phyloP scores from a whole-genome alignment of 2,329 filamentous ascomycete species.

The Epichloe baconii region DNA sequence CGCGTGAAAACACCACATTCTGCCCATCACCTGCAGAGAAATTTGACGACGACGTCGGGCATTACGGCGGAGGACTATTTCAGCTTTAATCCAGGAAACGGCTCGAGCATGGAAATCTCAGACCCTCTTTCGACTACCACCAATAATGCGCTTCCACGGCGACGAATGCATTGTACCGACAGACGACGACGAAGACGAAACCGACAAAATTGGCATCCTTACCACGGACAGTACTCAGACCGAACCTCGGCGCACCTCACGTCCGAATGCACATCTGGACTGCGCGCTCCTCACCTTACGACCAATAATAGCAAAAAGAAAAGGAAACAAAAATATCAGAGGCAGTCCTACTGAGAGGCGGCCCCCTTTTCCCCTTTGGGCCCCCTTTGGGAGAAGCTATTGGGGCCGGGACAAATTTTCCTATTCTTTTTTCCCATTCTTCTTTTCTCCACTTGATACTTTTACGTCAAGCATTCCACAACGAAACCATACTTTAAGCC shows the following conservation, averaged over 20 bases:
- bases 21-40: not conserved
- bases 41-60: not conserved
- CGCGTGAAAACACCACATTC: not conserved
- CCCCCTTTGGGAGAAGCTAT: not conserved
- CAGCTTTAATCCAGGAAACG: not conserved
- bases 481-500: conserved; percentile 21
- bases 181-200: conserved; percentile 6
- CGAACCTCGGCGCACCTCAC: not conserved
- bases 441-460: conserved; percentile 5
- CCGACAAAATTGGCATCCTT: not conserved
- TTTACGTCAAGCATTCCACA: conserved; percentile 21
- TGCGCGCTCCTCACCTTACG: not conserved
- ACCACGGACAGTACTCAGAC: not conserved
- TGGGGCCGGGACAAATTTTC: not conserved
- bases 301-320: not conserved
- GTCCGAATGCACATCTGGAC: not conserved
- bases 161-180: not conserved
- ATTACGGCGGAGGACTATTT: not conserved
- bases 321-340: not conserved
- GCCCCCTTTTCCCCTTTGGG: not conserved
- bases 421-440: not conserved
- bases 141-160: not conserved
- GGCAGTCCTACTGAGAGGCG: not conserved
- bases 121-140: not conserved
- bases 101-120: not conserved